Conservation (phyloP, 176 grass and related monocot species). For the Rhipidocladum racemiflorum region DNA sequence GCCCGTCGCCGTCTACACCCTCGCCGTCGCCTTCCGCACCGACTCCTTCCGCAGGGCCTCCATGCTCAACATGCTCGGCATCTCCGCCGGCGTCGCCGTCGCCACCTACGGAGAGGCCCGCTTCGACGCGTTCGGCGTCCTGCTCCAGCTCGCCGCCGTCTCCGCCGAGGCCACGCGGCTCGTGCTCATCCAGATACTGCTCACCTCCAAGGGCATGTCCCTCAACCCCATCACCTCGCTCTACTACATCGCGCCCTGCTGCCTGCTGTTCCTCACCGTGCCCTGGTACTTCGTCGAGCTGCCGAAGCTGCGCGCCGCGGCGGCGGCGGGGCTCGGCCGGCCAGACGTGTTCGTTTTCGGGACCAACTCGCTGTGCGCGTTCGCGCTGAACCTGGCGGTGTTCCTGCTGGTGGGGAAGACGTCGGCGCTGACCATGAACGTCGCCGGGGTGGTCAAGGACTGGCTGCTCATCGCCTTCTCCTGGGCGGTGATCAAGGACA, state of each 20-base stretch:
- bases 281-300: slow-evolving; percentile 75
- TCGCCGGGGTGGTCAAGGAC: slow-evolving; percentile 87
- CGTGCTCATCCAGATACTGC: slow-evolving; percentile 86
- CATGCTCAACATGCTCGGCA: slow-evolving; percentile 88
- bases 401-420: slow-evolving; percentile 91
- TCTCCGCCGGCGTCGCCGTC: slow-evolving; percentile 75
- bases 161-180: slow-evolving; percentile 78
- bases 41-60: slow-evolving; percentile 45
- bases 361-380: slow-evolving; percentile 76
- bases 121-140: slow-evolving; percentile 61
- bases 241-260: slow-evolving; percentile 77
- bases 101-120: slow-evolving; percentile 72
- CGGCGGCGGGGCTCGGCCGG: neutral
- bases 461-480: slow-evolving; percentile 95
- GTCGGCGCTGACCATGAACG: slow-evolving; percentile 89
- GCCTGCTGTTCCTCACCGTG: slow-evolving; percentile 52
- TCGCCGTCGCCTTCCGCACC: slow-evolving; percentile 60
- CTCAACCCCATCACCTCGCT: slow-evolving; percentile 90
- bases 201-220: slow-evolving; percentile 58
- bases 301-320: slow-evolving; percentile 37
- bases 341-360: slow-evolving; percentile 65
- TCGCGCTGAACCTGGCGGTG: slow-evolving; percentile 85
- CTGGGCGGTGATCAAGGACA: slow-evolving; percentile 81
- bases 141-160: slow-evolving; percentile 71
- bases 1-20: slow-evolving; percentile 91